Evolutionary conservation across 257 asterid species (phyloP).

Genomic region (Nicotiana obtusifolia): DNA sequence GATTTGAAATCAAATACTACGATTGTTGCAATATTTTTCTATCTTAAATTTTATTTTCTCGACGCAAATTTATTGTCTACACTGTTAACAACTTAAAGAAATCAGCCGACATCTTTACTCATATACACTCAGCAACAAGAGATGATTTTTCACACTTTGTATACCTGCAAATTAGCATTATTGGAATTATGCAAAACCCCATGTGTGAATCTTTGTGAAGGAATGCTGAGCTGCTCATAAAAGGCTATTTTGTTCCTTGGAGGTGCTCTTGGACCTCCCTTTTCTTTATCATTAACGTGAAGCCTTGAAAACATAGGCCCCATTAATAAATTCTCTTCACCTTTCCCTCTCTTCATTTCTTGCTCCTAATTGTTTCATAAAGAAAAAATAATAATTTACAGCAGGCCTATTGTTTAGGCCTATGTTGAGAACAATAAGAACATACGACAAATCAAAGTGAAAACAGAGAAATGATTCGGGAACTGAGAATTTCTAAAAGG

Average conservation of each 20-base stretch:
- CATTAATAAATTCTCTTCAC: slow-evolving; percentile 51
- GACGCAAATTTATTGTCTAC: too few relatives aligned
- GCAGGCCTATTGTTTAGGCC: too few relatives aligned
- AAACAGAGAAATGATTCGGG: not conserved
- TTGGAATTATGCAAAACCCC: slow-evolving; percentile 20
- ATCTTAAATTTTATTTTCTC: too few relatives aligned
- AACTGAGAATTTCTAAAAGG: not conserved
- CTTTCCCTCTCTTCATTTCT: slow-evolving; percentile 69
- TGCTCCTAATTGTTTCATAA: not conserved
- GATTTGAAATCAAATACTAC: too few relatives aligned
- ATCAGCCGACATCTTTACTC: too few relatives aligned
- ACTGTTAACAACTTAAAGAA: too few relatives aligned
- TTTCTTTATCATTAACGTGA: slow-evolving; percentile 82
- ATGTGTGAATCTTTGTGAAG: slow-evolving; percentile 60
- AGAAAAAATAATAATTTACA: too few relatives aligned
- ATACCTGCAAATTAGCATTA: too few relatives aligned
- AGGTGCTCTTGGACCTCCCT: slow-evolving; percentile 98
- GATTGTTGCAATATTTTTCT: too few relatives aligned
- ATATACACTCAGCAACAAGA: too few relatives aligned
- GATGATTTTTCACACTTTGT: too few relatives aligned
- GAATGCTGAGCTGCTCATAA: slow-evolving; percentile 78
- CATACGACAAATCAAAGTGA: not conserved
- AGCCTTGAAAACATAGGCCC: slow-evolving; percentile 95
- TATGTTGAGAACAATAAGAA: not conserved
- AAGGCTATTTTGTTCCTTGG: slow-evolving; percentile 98